phyloP scores from a whole-genome alignment of 331 rosid genomes.

The Dryas integrifolia region DNA sequence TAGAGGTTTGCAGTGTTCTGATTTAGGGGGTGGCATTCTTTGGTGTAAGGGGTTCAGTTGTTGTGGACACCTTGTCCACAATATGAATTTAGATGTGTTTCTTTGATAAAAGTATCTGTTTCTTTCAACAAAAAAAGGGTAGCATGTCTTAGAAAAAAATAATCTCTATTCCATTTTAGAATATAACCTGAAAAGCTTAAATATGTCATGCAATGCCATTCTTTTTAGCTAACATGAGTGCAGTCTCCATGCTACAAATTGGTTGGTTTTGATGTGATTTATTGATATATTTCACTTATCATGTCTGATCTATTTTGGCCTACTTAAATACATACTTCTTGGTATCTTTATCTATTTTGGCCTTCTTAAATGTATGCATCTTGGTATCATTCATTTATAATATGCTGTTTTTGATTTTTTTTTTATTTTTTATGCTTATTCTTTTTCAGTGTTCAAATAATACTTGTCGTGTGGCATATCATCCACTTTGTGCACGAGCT shows the following conservation, averaged over 20 bases:
- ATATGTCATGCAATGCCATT: not conserved
- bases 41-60: too few relatives aligned
- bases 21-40: too few relatives aligned
- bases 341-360: not conserved
- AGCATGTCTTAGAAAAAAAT: not conserved
- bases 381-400: not conserved
- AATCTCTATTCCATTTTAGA: not conserved
- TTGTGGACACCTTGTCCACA: too few relatives aligned
- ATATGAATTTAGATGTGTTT: too few relatives aligned
- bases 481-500: conserved; percentile 99
- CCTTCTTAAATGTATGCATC: not conserved
- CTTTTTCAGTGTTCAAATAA: conserved; percentile 80
- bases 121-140: too few relatives aligned
- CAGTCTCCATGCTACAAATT: not conserved
- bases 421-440: not conserved
- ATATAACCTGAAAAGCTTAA: not conserved
- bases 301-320: not conserved
- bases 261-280: not conserved
- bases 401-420: not conserved
- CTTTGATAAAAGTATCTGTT: too few relatives aligned
- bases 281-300: not conserved
- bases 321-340: not conserved
- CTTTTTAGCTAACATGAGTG: not conserved
- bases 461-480: conserved; percentile 92
- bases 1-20: too few relatives aligned